These are phyloP conservation scores for Eutypa lata DNA, from an alignment of 2,329 filamentous ascomycete genomes.

Conservation along the genomic window DNA sequence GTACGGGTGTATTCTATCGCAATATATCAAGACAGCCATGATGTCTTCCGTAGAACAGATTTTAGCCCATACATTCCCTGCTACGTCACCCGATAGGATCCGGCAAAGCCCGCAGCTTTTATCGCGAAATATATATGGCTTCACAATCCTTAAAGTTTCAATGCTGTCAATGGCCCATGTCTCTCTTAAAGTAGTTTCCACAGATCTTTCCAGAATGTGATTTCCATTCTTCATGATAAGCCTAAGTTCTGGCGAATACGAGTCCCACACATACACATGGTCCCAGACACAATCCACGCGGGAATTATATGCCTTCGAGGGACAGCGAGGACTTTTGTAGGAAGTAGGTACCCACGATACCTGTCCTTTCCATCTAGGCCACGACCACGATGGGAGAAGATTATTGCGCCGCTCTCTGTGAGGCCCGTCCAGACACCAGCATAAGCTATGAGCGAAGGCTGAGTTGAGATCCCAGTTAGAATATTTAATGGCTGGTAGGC, in stretches of 20 bases:
- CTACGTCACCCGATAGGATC: not conserved
- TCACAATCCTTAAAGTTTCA: not conserved
- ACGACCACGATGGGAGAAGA: not conserved
- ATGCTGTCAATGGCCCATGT: not conserved
- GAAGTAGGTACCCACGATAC: not conserved
- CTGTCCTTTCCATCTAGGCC: not conserved
- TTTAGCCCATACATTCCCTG: not conserved
- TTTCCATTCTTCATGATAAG: not conserved
- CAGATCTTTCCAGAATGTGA: not conserved
- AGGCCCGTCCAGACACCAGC: not conserved
- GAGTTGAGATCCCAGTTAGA: not conserved
- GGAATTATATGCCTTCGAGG: too few relatives aligned
- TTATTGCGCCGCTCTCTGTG: not conserved
- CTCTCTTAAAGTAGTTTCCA: not conserved
- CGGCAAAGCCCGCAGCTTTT: not conserved
- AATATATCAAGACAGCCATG: not conserved
- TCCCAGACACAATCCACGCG: too few relatives aligned
- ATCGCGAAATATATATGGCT: not conserved
- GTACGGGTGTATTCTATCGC: not conserved
- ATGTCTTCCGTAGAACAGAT: not conserved
- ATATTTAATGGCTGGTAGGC: not conserved
- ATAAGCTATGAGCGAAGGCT: not conserved
- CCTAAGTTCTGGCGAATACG: not conserved
- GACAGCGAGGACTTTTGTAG: too few relatives aligned
- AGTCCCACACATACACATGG: too few relatives aligned